phyloP scores from a whole-genome alignment of 108 stramenopile species.

The Nannochloropsis granulata region DNA sequence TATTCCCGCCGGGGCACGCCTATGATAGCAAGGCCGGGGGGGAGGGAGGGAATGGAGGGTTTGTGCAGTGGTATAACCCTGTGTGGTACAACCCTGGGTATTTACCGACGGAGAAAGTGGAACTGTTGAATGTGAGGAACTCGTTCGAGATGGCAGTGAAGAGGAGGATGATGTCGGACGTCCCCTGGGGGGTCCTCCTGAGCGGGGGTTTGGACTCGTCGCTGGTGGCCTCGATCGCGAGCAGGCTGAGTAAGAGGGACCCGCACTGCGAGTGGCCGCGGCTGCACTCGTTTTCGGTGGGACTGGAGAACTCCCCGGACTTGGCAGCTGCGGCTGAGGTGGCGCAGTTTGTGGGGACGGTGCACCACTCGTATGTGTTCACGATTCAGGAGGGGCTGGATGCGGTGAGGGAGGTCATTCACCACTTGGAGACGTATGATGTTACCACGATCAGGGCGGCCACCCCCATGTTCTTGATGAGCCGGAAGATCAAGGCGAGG shows the following conservation, averaged over 20 bases:
- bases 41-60: conserved; percentile 46
- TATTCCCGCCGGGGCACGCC: conserved; percentile 88
- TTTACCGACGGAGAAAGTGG: conserved; percentile 19
- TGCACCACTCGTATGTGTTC: conserved; percentile 89
- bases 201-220: conserved; percentile 92
- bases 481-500: conserved; percentile 96
- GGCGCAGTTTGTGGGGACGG: conserved; percentile 83
- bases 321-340: conserved; percentile 79
- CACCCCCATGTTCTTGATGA: conserved; percentile 96
- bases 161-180: conserved; percentile 95
- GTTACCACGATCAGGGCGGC: conserved; percentile 88
- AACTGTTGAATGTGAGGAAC: conserved; percentile 43
- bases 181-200: conserved; percentile 95
- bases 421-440: conserved; percentile 89
- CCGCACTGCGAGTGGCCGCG: conserved; percentile 55
- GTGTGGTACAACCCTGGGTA: conserved; percentile 43
- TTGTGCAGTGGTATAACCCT: conserved; percentile 80
- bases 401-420: conserved; percentile 82
- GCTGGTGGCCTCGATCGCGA: conserved; percentile 80
- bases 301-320: conserved; percentile 78
- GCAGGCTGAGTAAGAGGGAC: conserved; percentile 37
- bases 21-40: conserved; percentile 60
- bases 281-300: conserved; percentile 91
- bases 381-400: conserved; percentile 92
- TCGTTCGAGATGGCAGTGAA: conserved; percentile 80